Conservation (phyloP, 257 asterid genomes). For the Penstemon newberryi region DNA sequence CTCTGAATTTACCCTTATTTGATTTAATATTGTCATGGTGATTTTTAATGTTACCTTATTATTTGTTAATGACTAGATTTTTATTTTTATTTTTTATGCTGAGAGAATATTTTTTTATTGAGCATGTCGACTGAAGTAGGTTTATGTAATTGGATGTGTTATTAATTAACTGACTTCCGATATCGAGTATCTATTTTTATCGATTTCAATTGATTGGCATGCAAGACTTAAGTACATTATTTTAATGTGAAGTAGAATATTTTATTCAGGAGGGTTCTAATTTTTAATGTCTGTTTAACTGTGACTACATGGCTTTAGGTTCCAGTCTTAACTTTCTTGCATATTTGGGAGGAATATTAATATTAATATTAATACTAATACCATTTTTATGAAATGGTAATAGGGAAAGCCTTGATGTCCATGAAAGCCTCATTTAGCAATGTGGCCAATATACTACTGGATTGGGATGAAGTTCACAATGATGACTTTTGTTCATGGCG, state of each 20-base stretch:
- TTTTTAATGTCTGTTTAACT: background rate
- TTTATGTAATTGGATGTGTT: background rate
- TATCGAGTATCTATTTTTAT: background rate
- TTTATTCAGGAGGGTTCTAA: conserved; percentile 6
- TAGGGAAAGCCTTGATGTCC: conserved; percentile 83
- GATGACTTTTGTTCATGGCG: conserved; percentile 90
- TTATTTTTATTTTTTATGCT: background rate
- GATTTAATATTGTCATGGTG: no score
- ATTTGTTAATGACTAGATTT: background rate
- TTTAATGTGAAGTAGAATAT: background rate
- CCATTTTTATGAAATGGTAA: background rate
- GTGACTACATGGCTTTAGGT: no score
- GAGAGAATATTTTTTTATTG: background rate
- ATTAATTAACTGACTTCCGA: background rate
- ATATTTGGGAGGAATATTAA: no score
- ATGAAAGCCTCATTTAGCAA: conserved; percentile 85
- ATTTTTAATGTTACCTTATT: no score
- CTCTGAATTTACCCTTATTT: background rate
- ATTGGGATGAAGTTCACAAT: conserved; percentile 84
- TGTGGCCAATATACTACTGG: conserved; percentile 72
- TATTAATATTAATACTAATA: background rate
- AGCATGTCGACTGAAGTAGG: conserved; percentile 13
- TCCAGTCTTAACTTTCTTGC: no score
- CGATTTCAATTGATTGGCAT: conserved; percentile 16
- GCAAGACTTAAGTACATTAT: background rate